Conservation (phyloP, 1,284 basidiomycete genomes). For the Phellinidium pouzarii region DNA sequence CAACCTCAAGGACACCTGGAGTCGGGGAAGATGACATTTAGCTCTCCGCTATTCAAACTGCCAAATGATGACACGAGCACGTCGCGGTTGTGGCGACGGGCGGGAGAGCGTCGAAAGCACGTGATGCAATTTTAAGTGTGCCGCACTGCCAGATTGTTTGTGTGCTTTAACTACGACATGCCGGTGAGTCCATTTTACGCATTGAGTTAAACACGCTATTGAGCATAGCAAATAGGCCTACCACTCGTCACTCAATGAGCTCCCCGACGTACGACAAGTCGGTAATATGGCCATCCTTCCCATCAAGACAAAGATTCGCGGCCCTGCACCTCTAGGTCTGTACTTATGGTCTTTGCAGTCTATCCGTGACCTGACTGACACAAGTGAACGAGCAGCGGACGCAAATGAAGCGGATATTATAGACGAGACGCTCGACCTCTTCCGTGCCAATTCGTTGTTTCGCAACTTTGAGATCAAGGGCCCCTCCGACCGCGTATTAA, state of each 20-base stretch:
- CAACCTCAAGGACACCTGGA: conserved; percentile 28
- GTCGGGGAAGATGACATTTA: neutral
- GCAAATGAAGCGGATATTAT: conserved; percentile 81
- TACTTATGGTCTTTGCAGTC: conserved; percentile 8
- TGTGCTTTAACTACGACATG: conserved; percentile 31
- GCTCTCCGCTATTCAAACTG: neutral
- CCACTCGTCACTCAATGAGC: conserved; percentile 92
- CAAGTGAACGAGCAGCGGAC: conserved; percentile 49
- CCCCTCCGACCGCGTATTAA: conserved; percentile 91
- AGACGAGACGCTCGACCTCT: conserved; percentile 94
- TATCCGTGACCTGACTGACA: conserved; percentile 5
- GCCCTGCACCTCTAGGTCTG: conserved; percentile 82
- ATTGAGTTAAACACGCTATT: neutral
- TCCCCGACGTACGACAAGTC: conserved; percentile 72
- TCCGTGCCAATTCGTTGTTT: conserved; percentile 98
- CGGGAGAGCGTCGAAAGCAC: too few species aligned
- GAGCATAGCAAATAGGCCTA: conserved; percentile 63
- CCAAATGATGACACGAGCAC: too few species aligned
- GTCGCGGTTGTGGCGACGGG: too few species aligned
- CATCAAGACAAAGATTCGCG: conserved; percentile 86
- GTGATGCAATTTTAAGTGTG: too few species aligned
- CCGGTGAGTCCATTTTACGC: conserved; percentile 40
- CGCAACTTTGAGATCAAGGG: conserved; percentile 99
- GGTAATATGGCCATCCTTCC: conserved; percentile 92
- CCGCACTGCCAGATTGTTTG: too few species aligned